phyloP scores from a whole-genome alignment of 2,329 filamentous ascomycete genomes.

The Fusarium redolens region DNA sequence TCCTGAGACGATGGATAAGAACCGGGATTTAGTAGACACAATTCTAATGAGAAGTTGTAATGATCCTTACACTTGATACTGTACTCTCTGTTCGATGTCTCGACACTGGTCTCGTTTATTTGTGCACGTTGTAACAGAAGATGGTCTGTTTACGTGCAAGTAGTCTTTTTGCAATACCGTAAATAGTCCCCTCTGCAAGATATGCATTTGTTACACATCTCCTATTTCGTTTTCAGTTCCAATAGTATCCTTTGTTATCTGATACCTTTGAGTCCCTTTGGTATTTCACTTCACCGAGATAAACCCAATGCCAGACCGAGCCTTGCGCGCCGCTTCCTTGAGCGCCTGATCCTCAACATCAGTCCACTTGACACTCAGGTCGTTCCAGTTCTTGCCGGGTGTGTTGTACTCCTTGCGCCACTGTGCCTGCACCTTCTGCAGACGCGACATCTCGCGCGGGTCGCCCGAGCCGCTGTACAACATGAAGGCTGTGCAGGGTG shows the following conservation, averaged over 20 bases:
- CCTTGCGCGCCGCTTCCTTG: slow-evolving; percentile 65
- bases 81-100: neutral
- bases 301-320: slow-evolving; percentile 73
- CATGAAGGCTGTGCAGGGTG: slow-evolving; percentile 73
- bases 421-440: slow-evolving; percentile 69
- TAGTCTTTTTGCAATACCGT: neutral
- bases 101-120: neutral
- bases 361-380: slow-evolving; percentile 75
- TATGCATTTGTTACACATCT: neutral
- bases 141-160: neutral
- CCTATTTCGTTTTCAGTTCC: neutral
- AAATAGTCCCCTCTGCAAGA: neutral
- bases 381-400: slow-evolving; percentile 72
- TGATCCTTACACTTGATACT: slow-evolving; percentile 28
- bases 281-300: slow-evolving; percentile 68
- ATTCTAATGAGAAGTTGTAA: slow-evolving; percentile 40
- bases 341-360: slow-evolving; percentile 73
- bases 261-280: neutral
- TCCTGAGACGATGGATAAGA: slow-evolving; percentile 4
- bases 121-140: neutral
- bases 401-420: slow-evolving; percentile 74
- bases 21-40: slow-evolving; percentile 10
- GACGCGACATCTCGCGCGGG: slow-evolving; percentile 71
- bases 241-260: neutral
- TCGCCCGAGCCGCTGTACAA: slow-evolving; percentile 75